phyloP scores from a whole-genome alignment of 106 monocot genomes.

The Dioscorea zingiberensis region DNA sequence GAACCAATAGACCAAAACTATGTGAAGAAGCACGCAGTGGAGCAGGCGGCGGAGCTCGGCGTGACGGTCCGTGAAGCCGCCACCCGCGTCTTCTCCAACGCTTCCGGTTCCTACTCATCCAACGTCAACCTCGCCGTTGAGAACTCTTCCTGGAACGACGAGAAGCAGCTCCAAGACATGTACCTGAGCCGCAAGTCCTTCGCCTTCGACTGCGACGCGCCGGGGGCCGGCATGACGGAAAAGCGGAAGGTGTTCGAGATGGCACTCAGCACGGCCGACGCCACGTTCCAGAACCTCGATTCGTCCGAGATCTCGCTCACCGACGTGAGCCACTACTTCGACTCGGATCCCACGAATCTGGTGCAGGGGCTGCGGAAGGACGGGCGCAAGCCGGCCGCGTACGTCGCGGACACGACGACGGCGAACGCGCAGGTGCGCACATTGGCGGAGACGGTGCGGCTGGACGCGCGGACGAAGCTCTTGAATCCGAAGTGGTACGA shows the following conservation, averaged over 20 bases:
- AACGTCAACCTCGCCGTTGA: slow-evolving; percentile 84
- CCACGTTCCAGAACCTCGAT: slow-evolving; percentile 86
- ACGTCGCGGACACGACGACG: slow-evolving; percentile 76
- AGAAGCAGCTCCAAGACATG: slow-evolving; percentile 89
- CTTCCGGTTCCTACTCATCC: slow-evolving; percentile 79
- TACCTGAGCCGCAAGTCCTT: slow-evolving; percentile 79
- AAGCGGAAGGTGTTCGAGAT: slow-evolving; percentile 70
- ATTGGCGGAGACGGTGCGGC: slow-evolving; percentile 68
- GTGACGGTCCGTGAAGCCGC: slow-evolving; percentile 61
- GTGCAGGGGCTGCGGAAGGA: slow-evolving; percentile 64
- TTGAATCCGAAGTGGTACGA: slow-evolving; percentile 89
- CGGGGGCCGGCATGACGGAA: slow-evolving; percentile 70
- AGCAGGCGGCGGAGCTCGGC: slow-evolving; percentile 61
- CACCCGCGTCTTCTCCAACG: slow-evolving; percentile 78
- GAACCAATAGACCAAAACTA: slow-evolving; percentile 69
- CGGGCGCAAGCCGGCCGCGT: slow-evolving; percentile 53
- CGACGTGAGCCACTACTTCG: slow-evolving; percentile 88
- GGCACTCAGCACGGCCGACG: slow-evolving; percentile 73
- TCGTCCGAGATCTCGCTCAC: slow-evolving; percentile 79
- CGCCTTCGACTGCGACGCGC: slow-evolving; percentile 76
- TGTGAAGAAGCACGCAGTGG: slow-evolving; percentile 60
- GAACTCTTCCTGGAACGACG: slow-evolving; percentile 84
- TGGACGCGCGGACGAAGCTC: slow-evolving; percentile 79
- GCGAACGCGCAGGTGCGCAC: slow-evolving; percentile 83
- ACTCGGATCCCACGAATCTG: slow-evolving; percentile 76